Evolutionary conservation across 2,329 filamentous ascomycete genomes (phyloP).

Genomic region (Tolypocladium amazonense): DNA sequence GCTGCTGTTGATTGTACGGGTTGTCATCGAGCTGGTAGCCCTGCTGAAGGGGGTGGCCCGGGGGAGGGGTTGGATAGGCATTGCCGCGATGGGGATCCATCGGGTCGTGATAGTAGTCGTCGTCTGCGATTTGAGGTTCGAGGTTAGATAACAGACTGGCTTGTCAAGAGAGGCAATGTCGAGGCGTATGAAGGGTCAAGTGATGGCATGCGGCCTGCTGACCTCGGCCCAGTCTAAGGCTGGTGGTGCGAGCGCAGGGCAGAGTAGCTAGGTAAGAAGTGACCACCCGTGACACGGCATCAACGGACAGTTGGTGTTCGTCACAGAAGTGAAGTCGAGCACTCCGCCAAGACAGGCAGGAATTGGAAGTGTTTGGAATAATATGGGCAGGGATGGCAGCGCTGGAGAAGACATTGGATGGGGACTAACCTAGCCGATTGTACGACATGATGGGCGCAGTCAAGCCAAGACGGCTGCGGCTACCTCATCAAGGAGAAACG

Average conservation of each 20-base stretch:
- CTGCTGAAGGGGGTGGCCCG: constrained; percentile 60
- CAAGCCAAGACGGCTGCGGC: neutral
- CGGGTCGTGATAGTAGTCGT: constrained; percentile 48
- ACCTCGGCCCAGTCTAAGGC: neutral
- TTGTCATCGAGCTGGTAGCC: constrained; percentile 78
- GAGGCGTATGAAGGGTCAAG: neutral
- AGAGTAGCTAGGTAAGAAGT: neutral
- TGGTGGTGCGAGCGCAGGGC: neutral
- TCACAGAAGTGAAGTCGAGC: neutral
- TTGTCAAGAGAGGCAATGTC: neutral
- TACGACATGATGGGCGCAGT: constrained; percentile 49
- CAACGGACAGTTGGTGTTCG: neutral
- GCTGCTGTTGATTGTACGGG: constrained; percentile 49
- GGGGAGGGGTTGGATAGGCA: constrained; percentile 61
- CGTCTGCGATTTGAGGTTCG: constrained; percentile 26
- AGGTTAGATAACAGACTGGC: constrained; percentile 10
- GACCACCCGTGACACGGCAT: neutral
- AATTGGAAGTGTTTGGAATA: constrained; percentile 1
- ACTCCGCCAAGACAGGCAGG: neutral
- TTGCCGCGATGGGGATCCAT: constrained; percentile 39
- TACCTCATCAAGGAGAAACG: neutral
- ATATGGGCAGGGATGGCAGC: constrained; percentile 3
- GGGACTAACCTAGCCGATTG: constrained; percentile 58
- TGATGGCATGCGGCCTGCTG: neutral
- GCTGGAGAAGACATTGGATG: constrained; percentile 6